Percentiles rank a stretch among this genome's conserved stretches.
phyloP scores from a whole-genome alignment of 345 rosid species.

The Leavenworthia alabamica region DNA sequence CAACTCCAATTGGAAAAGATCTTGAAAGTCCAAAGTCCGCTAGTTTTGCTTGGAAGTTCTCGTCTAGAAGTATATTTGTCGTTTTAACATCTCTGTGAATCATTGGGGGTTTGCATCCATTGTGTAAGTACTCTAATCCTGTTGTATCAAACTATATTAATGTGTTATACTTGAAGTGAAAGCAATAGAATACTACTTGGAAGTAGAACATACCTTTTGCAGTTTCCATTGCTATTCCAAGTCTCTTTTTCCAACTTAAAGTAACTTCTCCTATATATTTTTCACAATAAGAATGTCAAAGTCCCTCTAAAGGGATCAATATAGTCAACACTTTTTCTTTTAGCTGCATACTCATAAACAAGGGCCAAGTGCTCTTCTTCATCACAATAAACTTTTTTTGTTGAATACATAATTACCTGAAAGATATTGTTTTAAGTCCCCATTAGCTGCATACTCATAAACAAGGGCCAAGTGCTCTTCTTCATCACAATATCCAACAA shows the following conservation, averaged over 20 bases:
- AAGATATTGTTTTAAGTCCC: constrained; percentile 10
- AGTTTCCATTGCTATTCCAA: neutral
- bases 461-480: constrained; percentile 24
- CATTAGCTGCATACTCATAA: constrained; percentile 34
- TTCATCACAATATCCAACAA: constrained; percentile 36
- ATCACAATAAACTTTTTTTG: no score
- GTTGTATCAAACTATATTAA: no score
- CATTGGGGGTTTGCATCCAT: constrained; percentile 38
- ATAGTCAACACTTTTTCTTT: no score
- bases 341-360: constrained; percentile 32
- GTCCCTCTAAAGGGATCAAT: neutral
- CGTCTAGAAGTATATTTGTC: constrained; percentile 35
- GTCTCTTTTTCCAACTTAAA: constrained; percentile 5
- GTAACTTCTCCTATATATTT: neutral
- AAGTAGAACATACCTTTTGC: constrained; percentile 6
- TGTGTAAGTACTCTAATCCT: constrained; percentile 10
- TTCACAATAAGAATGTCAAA: neutral
- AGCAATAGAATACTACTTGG: no score
- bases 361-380: constrained; percentile 1
- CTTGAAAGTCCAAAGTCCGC: constrained; percentile 42
- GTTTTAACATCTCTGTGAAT: constrained; percentile 41
- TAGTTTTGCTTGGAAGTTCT: constrained; percentile 30
- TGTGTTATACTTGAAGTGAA: no score
- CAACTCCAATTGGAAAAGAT: constrained; percentile 22
- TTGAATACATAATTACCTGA: constrained; percentile 4